Percentiles rank a stretch among this genome's conserved stretches.
Conservation (phyloP, 1,284 basidiomycete genomes). For the Papiliotrema terrestris region DNA sequence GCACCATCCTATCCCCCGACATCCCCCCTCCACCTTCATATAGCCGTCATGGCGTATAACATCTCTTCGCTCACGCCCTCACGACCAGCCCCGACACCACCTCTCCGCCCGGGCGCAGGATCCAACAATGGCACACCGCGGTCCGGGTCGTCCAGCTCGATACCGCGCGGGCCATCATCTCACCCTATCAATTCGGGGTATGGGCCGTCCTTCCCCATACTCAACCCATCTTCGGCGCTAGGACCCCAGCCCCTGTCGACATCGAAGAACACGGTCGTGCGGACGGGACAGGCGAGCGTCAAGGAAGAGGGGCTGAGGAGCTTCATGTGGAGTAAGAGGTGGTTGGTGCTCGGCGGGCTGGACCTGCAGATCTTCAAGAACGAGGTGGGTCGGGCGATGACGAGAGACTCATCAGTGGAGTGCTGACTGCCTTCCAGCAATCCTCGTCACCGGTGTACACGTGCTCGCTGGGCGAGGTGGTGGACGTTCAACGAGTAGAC, state of each 20-base stretch:
- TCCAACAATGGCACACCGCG: background rate
- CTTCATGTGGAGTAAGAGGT: conserved; percentile 90
- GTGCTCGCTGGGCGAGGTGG: conserved; percentile 66
- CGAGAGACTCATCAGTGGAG: background rate
- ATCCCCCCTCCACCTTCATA: background rate
- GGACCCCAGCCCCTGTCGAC: background rate
- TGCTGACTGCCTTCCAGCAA: conserved; percentile 21
- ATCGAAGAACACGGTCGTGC: conserved; percentile 22
- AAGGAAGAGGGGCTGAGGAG: conserved; percentile 89
- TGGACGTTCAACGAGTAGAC: conserved; percentile 85
- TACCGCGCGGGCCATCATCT: background rate
- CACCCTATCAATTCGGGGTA: conserved; percentile 30
- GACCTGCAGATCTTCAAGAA: conserved; percentile 84
- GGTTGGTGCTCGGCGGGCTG: conserved; percentile 79
- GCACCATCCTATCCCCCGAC: background rate
- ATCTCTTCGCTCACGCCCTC: conserved; percentile 6
- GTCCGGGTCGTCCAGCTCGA: background rate
- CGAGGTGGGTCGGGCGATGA: conserved; percentile 58
- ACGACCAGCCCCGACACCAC: conserved; percentile 5
- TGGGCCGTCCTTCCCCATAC: conserved; percentile 31
- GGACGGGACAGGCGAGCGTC: conserved; percentile 64
- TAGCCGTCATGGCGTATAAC: conserved; percentile 3
- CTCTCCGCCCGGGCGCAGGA: background rate
- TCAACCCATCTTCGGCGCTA: conserved; percentile 13
- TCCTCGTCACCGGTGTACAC: conserved; percentile 27